Evolutionary conservation across 108 stramenopile species (phyloP).

Genomic region (Mayamaea pseudoterrestris): DNA sequence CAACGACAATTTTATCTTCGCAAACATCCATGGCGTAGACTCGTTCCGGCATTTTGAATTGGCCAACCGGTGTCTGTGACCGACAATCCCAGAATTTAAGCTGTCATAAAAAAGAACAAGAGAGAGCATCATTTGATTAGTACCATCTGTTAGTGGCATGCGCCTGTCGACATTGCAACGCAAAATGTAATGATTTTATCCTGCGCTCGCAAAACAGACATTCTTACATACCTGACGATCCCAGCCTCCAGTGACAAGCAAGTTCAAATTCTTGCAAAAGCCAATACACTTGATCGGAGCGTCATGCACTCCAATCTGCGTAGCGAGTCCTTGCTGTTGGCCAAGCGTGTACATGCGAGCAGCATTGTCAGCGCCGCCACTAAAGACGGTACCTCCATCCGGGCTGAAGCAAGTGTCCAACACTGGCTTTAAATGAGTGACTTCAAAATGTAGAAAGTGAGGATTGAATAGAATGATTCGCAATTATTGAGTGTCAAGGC

Average conservation of each 20-base stretch:
- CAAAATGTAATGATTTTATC: too few species aligned
- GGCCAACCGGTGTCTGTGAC: slow-evolving; percentile 59
- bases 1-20: slow-evolving; percentile 72
- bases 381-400: slow-evolving; percentile 71
- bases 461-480: background rate
- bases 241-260: slow-evolving; percentile 77
- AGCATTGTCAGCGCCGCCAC: slow-evolving; percentile 68
- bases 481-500: background rate
- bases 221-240: too few species aligned
- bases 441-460: slow-evolving; percentile 26
- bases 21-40: slow-evolving; percentile 80
- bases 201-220: too few species aligned
- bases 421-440: slow-evolving; percentile 55
- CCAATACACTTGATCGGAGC: slow-evolving; percentile 60
- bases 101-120: too few species aligned
- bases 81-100: slow-evolving; percentile 89
- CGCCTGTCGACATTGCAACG: too few species aligned
- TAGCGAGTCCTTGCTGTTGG: slow-evolving; percentile 30
- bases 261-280: slow-evolving; percentile 42
- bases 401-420: slow-evolving; percentile 55
- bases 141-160: too few species aligned
- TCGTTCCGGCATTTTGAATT: slow-evolving; percentile 68
- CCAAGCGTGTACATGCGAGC: slow-evolving; percentile 84
- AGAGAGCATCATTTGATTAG: too few species aligned
- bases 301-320: slow-evolving; percentile 82